A percentile compares a stretch with the other conserved stretches of the same genome.
These are phyloP conservation scores for Yarrowia alimentaria DNA, from an alignment of 805 yeast species.

Conservation along the genomic window DNA sequence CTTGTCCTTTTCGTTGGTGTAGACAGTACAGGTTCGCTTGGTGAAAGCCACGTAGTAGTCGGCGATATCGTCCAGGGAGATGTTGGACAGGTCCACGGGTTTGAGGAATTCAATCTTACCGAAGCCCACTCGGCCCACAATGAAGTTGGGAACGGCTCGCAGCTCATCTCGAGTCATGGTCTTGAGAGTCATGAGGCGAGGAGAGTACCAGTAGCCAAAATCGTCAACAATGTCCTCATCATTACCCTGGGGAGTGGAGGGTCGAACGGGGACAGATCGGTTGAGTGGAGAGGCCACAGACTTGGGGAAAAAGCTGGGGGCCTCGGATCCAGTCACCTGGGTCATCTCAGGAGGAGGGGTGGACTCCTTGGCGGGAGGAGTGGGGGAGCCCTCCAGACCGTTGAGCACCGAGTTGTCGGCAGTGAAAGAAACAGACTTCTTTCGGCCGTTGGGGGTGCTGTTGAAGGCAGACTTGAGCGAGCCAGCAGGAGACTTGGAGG, in stretches of 20 bases:
- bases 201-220: constrained; percentile 85
- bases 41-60: constrained; percentile 64
- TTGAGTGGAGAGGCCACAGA: constrained; percentile 3
- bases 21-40: constrained; percentile 60
- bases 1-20: constrained; percentile 61
- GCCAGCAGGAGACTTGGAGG: constrained; percentile 17
- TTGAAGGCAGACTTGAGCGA: constrained; percentile 21
- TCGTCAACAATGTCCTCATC: constrained; percentile 53
- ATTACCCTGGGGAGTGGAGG: constrained; percentile 22
- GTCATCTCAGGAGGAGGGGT: too few relatives aligned
- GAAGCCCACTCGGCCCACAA: constrained; percentile 72
- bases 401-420: constrained; percentile 21
- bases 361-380: too few relatives aligned
- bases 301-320: constrained; percentile 27
- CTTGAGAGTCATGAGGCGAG: constrained; percentile 63
- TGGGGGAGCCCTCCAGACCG: constrained; percentile 14
- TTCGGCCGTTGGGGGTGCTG: constrained; percentile 23
- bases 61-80: constrained; percentile 54
- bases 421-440: constrained; percentile 23
- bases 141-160: constrained; percentile 59
- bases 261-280: neutral
- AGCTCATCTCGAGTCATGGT: constrained; percentile 61
- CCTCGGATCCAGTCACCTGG: constrained; percentile 2
- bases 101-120: constrained; percentile 75
- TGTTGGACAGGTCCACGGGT: constrained; percentile 79